Percentiles rank a stretch among this genome's conserved stretches.
phyloP scores from a whole-genome alignment of 805 yeast species.

The Ogataea saltuana region DNA sequence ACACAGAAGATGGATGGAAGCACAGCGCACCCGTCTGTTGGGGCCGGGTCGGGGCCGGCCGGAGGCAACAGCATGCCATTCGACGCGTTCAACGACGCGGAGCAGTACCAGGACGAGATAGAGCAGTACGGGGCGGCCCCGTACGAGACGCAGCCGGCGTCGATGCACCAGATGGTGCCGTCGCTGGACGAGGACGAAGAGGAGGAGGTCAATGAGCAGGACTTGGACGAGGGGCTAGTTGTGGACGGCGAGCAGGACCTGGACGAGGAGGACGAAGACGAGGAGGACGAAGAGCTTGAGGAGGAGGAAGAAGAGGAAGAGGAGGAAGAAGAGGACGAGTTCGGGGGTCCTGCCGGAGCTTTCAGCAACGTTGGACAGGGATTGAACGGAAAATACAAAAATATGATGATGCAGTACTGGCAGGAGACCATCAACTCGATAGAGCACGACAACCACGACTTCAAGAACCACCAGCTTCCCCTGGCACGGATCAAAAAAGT shows the following conservation, averaged over 20 bases:
- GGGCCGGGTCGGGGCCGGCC: slow-evolving; percentile 3
- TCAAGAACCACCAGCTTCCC: slow-evolving; percentile 92
- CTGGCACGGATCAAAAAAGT: slow-evolving; percentile 95
- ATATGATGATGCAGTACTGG: slow-evolving; percentile 95
- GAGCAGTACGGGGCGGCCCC: slow-evolving; percentile 15
- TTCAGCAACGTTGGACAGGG: slow-evolving; percentile 90
- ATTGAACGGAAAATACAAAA: slow-evolving; percentile 74
- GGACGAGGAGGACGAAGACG: slow-evolving; percentile 25
- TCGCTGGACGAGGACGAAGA: slow-evolving; percentile 20
- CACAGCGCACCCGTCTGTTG: slow-evolving; percentile 6
- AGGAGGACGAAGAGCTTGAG: slow-evolving; percentile 33
- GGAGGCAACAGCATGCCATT: slow-evolving; percentile 21
- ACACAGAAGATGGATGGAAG: slow-evolving; percentile 4
- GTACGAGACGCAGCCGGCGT: slow-evolving; percentile 9
- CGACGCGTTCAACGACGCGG: slow-evolving; percentile 19
- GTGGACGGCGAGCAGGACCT: slow-evolving; percentile 35
- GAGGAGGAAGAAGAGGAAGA: slow-evolving; percentile 36
- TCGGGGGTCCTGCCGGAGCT: slow-evolving; percentile 39
- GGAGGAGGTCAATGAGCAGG: slow-evolving; percentile 23
- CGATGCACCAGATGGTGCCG: slow-evolving; percentile 13
- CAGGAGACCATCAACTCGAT: slow-evolving; percentile 91
- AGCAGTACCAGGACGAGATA: slow-evolving; percentile 17
- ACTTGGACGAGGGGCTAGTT: slow-evolving; percentile 31
- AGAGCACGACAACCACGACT: slow-evolving; percentile 86
- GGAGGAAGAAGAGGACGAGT: slow-evolving; percentile 40